Evolutionary conservation across 495 filamentous ascomycete species (phyloP).

Genomic region (Hypoxylon trugodes): DNA sequence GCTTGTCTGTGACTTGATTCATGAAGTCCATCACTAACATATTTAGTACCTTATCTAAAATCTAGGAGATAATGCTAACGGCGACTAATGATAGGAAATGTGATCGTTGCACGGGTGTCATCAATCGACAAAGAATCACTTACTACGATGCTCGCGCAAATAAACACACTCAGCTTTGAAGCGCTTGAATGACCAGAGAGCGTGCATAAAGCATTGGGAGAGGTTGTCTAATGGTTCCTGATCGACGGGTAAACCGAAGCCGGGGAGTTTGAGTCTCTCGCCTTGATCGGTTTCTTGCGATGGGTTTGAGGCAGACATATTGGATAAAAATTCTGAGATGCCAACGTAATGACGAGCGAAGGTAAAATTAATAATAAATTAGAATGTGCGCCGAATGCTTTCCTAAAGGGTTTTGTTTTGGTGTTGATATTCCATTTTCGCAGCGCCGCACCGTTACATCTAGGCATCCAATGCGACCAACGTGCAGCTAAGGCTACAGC

Average conservation of each 20-base stretch:
- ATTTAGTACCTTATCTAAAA: too few species aligned
- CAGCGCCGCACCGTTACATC: too few species aligned
- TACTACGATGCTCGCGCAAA: constrained; percentile 2
- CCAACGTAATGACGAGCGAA: background rate
- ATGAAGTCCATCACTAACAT: constrained; percentile 45
- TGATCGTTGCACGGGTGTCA: too few species aligned
- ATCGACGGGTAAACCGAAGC: background rate
- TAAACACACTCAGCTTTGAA: background rate
- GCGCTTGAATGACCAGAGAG: background rate
- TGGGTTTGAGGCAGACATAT: background rate
- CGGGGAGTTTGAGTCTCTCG: constrained; percentile 1
- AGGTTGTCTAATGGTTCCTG: background rate
- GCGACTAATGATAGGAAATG: too few species aligned
- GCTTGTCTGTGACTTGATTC: constrained; percentile 51
- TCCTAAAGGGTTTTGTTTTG: too few species aligned
- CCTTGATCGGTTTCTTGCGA: background rate
- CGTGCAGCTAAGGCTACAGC: too few species aligned
- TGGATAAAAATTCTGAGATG: background rate
- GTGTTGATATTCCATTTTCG: too few species aligned
- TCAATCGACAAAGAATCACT: background rate
- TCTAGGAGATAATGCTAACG: too few species aligned
- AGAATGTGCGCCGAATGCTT: too few species aligned
- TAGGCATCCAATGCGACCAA: too few species aligned
- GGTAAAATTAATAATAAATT: background rate
- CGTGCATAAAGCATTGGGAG: background rate